phyloP scores from a whole-genome alignment of 2,329 filamentous ascomycete genomes.

The Claviceps purpurea region DNA sequence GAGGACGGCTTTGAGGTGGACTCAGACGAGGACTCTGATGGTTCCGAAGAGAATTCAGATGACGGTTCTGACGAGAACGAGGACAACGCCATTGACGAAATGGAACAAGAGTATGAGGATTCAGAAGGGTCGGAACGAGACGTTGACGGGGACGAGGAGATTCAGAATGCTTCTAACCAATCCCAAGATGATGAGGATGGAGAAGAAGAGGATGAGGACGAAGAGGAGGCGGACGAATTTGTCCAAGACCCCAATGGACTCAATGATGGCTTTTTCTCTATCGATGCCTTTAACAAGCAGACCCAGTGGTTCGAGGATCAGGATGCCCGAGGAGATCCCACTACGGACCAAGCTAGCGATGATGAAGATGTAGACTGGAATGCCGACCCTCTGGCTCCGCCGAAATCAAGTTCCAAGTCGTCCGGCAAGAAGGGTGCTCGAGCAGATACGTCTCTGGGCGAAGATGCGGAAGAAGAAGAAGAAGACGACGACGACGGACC shows the following conservation, averaged over 20 bases:
- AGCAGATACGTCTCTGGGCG: slow-evolving; percentile 18
- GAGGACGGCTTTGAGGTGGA: slow-evolving; percentile 18
- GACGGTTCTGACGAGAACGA: slow-evolving; percentile 10
- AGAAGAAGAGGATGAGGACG: slow-evolving; percentile 19
- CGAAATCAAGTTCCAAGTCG: slow-evolving; percentile 15
- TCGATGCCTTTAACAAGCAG: slow-evolving; percentile 93
- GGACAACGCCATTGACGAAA: slow-evolving; percentile 22
- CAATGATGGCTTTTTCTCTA: slow-evolving; percentile 96
- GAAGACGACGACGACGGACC: slow-evolving; percentile 66
- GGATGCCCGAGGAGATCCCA: slow-evolving; percentile 63
- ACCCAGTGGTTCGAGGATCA: slow-evolving; percentile 81
- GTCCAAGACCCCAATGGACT: slow-evolving; percentile 60
- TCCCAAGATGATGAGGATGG: slow-evolving; percentile 21
- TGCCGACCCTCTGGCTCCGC: slow-evolving; percentile 50
- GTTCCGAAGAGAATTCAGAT: slow-evolving; percentile 11
- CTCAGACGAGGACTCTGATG: slow-evolving; percentile 17
- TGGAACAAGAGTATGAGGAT: slow-evolving; percentile 25
- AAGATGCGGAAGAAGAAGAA: slow-evolving; percentile 28
- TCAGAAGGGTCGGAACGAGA: slow-evolving; percentile 9
- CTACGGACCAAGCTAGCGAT: slow-evolving; percentile 62
- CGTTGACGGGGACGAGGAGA: slow-evolving; percentile 18
- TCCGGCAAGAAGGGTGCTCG: slow-evolving; percentile 18
- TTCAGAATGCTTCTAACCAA: slow-evolving; percentile 22
- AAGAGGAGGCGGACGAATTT: slow-evolving; percentile 28
- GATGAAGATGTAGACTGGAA: slow-evolving; percentile 86